Conservation (phyloP, 306 rosid species). For the Acacia melanoxylon region DNA sequence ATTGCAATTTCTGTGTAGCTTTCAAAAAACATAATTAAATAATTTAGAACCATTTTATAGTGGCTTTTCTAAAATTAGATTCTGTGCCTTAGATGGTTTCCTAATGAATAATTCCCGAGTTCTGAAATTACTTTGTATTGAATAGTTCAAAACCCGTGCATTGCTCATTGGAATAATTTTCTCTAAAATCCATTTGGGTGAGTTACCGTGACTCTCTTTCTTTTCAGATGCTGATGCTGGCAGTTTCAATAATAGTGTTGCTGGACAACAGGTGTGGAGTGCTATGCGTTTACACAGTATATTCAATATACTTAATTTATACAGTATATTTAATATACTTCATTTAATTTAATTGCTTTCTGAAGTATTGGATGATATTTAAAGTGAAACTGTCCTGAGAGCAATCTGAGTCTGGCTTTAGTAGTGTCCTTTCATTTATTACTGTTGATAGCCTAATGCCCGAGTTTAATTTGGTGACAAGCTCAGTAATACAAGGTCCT, state of each 20-base stretch:
- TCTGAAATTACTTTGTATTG: slow-evolving; percentile 1
- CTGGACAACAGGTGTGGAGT: slow-evolving; percentile 76
- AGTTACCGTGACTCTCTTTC: slow-evolving; percentile 8
- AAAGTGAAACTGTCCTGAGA: not conserved
- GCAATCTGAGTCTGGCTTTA: not conserved
- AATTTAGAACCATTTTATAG: slow-evolving; percentile 2
- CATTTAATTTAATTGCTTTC: slow-evolving; percentile 16
- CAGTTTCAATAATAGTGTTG: slow-evolving; percentile 83
- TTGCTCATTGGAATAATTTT: slow-evolving; percentile 21
- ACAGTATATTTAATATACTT: no score
- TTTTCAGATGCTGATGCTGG: slow-evolving; percentile 72
- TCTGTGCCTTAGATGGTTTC: not conserved
- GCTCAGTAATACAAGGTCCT: slow-evolving; percentile 18
- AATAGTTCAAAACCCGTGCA: not conserved
- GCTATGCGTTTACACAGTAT: slow-evolving; percentile 18
- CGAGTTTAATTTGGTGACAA: slow-evolving; percentile 5
- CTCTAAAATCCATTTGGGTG: slow-evolving; percentile 12
- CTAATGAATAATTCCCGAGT: not conserved
- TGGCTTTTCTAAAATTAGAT: not conserved
- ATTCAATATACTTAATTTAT: not conserved
- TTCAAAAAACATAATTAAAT: not conserved
- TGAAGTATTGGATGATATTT: slow-evolving; percentile 14
- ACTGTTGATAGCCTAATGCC: slow-evolving; percentile 18
- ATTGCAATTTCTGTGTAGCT: slow-evolving; percentile 4
- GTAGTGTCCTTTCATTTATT: slow-evolving; percentile 1